Evolutionary conservation across 2,329 filamentous ascomycete genomes (phyloP).

Genomic region (Penicillium corylophilum): DNA sequence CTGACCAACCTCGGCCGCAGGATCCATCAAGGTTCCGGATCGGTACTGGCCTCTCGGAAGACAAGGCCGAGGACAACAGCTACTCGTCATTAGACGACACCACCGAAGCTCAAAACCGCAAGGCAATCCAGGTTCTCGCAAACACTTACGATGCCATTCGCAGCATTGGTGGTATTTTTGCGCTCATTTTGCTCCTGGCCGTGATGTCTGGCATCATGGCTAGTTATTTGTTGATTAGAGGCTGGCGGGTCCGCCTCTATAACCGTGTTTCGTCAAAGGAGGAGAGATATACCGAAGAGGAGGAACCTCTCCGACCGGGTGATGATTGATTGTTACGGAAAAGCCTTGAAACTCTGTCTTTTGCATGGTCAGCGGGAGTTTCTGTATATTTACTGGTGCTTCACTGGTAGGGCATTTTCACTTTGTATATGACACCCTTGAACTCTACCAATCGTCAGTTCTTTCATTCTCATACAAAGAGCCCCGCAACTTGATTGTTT

Average conservation of each 20-base stretch:
- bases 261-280: conserved; percentile 16
- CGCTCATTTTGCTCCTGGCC: conserved; percentile 18
- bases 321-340: conserved; percentile 9
- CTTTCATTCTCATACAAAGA: not conserved
- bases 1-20: conserved; percentile 12
- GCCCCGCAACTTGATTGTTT: not conserved
- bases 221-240: conserved; percentile 19
- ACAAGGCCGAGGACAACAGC: not conserved
- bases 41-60: not conserved
- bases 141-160: conserved; percentile 18
- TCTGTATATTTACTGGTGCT: conserved; percentile 5
- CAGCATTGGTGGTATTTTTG: conserved; percentile 20
- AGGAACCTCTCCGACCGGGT: conserved; percentile 9
- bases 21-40: conserved; percentile 12
- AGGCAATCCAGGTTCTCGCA: conserved; percentile 16
- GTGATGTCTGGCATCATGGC: conserved; percentile 17
- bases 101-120: conserved; percentile 15
- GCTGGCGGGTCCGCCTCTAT: conserved; percentile 26
- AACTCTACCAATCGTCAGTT: not conserved
- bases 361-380: conserved; percentile 12
- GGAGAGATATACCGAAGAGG: conserved; percentile 10
- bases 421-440: conserved; percentile 8
- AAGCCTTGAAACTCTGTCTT: not conserved
- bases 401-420: conserved; percentile 4
- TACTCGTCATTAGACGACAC: conserved; percentile 2